Evolutionary conservation across 2,329 filamentous ascomycete species (phyloP).

Genomic region (Penicillium sp.): DNA sequence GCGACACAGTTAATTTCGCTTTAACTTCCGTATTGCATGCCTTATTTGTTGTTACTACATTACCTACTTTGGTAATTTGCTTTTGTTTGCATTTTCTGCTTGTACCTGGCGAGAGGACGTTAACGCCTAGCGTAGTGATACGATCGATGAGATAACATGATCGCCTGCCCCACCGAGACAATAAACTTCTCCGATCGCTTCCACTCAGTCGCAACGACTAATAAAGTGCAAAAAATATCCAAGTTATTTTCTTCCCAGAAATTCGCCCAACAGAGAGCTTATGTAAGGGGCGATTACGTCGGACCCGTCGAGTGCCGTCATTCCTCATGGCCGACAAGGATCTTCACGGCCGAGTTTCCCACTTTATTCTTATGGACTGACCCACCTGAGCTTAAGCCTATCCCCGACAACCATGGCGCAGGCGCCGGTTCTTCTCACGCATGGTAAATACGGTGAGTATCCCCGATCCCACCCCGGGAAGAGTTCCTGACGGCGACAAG

Average conservation of each 20-base stretch:
- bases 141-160: no score
- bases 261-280: background rate
- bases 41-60: no score
- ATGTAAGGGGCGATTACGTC: conserved; percentile 8
- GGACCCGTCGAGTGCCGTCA: background rate
- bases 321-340: conserved; percentile 1
- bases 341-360: conserved; percentile 1
- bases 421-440: conserved; percentile 8
- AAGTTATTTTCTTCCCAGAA: no score
- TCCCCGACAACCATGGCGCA: conserved; percentile 5
- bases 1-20: background rate
- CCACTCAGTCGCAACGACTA: no score
- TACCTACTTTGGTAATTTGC: no score
- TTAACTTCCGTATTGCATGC: background rate
- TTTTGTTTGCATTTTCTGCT: no score
- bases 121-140: no score
- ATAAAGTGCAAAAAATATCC: no score
- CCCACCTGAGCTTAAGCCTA: background rate
- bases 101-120: no score
- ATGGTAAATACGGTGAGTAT: conserved; percentile 13
- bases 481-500: background rate
- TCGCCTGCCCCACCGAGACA: no score
- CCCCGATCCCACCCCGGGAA: background rate
- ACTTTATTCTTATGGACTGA: conserved; percentile 1
- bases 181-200: no score